These are phyloP conservation scores for Trichoderma gracile DNA, from an alignment of 2,329 filamentous ascomycete species.

Conservation along the genomic window DNA sequence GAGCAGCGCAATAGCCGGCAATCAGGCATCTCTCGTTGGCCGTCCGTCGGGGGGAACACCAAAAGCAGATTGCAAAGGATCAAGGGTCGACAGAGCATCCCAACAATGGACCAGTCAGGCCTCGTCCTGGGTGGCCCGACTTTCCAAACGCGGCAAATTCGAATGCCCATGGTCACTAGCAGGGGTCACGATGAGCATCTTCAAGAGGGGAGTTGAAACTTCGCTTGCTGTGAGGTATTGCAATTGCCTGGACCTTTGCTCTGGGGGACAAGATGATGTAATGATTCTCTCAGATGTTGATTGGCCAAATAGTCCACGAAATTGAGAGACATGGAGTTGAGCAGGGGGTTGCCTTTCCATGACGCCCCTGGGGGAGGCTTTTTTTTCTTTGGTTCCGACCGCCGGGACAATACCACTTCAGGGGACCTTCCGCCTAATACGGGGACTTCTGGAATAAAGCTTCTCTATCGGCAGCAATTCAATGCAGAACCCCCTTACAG, in stretches of 20 bases:
- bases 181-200: slow-evolving; percentile 4
- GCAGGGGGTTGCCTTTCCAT: slow-evolving; percentile 11
- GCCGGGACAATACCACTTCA: slow-evolving; percentile 12
- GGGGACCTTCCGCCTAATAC: slow-evolving; percentile 3
- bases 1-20: slow-evolving; percentile 14
- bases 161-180: slow-evolving; percentile 10
- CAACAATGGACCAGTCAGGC: slow-evolving; percentile 16
- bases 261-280: slow-evolving; percentile 15
- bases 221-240: slow-evolving; percentile 19
- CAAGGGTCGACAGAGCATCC: slow-evolving; percentile 17
- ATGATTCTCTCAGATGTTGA: slow-evolving; percentile 9
- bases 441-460: slow-evolving; percentile 7
- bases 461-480: not conserved
- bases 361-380: slow-evolving; percentile 3
- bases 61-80: slow-evolving; percentile 25
- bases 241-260: not conserved
- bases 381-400: slow-evolving; percentile 18
- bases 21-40: slow-evolving; percentile 18
- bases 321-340: slow-evolving; percentile 24
- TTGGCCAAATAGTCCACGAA: slow-evolving; percentile 9
- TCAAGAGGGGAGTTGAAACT: slow-evolving; percentile 21
- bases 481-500: slow-evolving; percentile 8
- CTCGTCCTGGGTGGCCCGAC: slow-evolving; percentile 10
- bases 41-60: not conserved
- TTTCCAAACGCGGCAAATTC: slow-evolving; percentile 21